Evolutionary conservation across 1,284 basidiomycete genomes (phyloP).

Genomic region (Boletus mariae): DNA sequence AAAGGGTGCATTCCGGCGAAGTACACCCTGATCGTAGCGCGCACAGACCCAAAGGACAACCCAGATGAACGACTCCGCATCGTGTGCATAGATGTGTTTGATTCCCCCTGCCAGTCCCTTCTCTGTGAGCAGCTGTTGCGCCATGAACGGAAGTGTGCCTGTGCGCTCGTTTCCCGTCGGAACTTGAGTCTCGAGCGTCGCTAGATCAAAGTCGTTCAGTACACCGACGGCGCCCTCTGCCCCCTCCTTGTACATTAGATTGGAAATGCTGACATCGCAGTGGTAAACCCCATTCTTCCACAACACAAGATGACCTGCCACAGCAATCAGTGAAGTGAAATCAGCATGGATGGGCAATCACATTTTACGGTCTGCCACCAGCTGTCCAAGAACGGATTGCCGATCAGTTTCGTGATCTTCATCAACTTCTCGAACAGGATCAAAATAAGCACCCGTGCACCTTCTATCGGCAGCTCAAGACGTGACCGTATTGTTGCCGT

Average conservation of each 20-base stretch:
- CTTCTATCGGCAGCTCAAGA: not conserved
- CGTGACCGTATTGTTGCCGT: not conserved
- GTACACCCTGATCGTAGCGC: too few relatives aligned
- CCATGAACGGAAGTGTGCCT: not conserved
- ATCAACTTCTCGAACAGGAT: conserved; percentile 14
- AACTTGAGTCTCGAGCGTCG: not conserved
- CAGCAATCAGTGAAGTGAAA: not conserved
- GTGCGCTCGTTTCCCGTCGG: not conserved
- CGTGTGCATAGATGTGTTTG: too few relatives aligned
- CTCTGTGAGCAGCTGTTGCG: too few relatives aligned
- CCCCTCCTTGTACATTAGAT: conserved; percentile 28
- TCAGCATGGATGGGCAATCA: not conserved
- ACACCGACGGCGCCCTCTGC: not conserved
- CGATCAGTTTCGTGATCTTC: conserved; percentile 12
- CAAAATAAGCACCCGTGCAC: conserved; percentile 2
- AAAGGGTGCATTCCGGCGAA: too few relatives aligned
- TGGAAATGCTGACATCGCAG: conserved; percentile 30
- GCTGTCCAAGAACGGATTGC: not conserved
- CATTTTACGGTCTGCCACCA: conserved; percentile 13
- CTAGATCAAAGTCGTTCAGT: not conserved
- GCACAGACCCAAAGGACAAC: too few relatives aligned
- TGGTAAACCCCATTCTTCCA: conserved; percentile 31
- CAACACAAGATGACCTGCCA: conserved; percentile 30
- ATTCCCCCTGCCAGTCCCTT: too few relatives aligned
- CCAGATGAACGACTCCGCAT: too few relatives aligned